Evolutionary conservation across 2,329 filamentous ascomycete genomes (phyloP), one percentile per base, ranked within the genome.

Genomic region (Aspergillus texensis): DNA sequence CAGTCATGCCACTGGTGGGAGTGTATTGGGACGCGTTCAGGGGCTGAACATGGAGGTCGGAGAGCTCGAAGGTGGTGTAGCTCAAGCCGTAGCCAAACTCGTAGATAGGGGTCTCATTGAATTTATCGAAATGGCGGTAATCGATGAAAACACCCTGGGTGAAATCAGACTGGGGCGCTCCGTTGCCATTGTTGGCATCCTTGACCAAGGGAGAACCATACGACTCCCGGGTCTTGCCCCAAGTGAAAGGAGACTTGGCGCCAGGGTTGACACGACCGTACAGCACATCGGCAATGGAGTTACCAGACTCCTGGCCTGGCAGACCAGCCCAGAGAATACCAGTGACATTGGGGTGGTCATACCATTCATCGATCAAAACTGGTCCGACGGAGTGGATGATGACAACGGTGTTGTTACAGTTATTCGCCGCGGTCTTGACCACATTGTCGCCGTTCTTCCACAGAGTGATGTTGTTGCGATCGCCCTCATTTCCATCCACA

Each of bases 391-490:
- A 93, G 81, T 98, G 94, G 63, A 98, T 90, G 62, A 97, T 88
- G 19, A 98, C 92, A 64, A 98, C 90, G 14, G 93, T 97, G 84
- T 97, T 97, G 81, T 90, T 88, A 83, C 90, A 94, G 65, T 88
- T 75, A 9, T 88, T 84, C 0, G 92, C 89, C 12, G 97, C 92
- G 55, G 91, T 93, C 78, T 91, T 86, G 79, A 98, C 91, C 61
- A 98, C 80, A 0, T 85, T 84, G 59, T 98, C 93, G 46, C 92
- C 94, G 63, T 89, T 85, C 64, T 89, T 84, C 94, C 94, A 98
- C 0, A 97, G 83, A 0, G 93, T 97, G 43, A 99, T 83, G 79
- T 99, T 97, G 72, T 94, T 93, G 59, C 95, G 90, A 77, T 98
- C 94, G 62, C 95, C 95, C 63, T 85, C 82, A 75, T 97, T 97